phyloP scores from a whole-genome alignment of 495 filamentous ascomycete species.

The Penicillium taxi region DNA sequence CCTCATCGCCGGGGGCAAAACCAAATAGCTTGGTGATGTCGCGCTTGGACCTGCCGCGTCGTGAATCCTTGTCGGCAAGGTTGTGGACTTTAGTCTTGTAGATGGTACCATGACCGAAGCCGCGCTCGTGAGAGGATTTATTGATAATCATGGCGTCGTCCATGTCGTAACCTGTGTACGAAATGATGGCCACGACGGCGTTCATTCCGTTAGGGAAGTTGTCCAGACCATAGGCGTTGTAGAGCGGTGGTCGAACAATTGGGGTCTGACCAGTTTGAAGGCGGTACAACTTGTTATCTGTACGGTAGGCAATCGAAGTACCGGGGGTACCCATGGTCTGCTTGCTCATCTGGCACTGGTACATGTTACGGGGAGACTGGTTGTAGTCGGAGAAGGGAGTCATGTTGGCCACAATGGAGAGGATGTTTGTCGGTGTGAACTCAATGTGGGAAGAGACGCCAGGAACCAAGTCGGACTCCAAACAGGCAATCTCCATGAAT shows the following conservation, averaged over 20 bases:
- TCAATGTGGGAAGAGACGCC: slow-evolving; percentile 90
- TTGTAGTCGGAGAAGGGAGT: slow-evolving; percentile 99
- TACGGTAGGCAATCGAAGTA: slow-evolving; percentile 74
- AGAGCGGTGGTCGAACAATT: slow-evolving; percentile 80
- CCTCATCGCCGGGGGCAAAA: slow-evolving; percentile 62
- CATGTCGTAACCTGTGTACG: slow-evolving; percentile 99
- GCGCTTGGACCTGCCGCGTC: slow-evolving; percentile 44
- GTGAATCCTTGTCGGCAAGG: slow-evolving; percentile 62
- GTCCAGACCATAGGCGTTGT: slow-evolving; percentile 94
- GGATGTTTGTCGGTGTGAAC: slow-evolving; percentile 89
- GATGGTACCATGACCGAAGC: slow-evolving; percentile 93
- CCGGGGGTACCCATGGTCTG: slow-evolving; percentile 98
- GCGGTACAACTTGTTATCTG: slow-evolving; percentile 94
- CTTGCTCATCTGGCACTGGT: slow-evolving; percentile 99
- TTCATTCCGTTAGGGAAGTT: slow-evolving; percentile 99
- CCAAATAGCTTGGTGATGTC: slow-evolving; percentile 72
- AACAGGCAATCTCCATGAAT: slow-evolving; percentile 94
- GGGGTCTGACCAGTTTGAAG: slow-evolving; percentile 95
- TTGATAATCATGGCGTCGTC: slow-evolving; percentile 99
- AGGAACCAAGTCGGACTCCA: slow-evolving; percentile 71
- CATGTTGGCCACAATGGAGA: slow-evolving; percentile 97
- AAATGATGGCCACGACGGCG: slow-evolving; percentile 93
- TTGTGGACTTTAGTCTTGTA: slow-evolving; percentile 93
- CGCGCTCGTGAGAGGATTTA: slow-evolving; percentile 93
- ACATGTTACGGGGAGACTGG: slow-evolving; percentile 98